Conservation (phyloP, 1,139 yeast genomes). For the Geotrichum fermentans region DNA sequence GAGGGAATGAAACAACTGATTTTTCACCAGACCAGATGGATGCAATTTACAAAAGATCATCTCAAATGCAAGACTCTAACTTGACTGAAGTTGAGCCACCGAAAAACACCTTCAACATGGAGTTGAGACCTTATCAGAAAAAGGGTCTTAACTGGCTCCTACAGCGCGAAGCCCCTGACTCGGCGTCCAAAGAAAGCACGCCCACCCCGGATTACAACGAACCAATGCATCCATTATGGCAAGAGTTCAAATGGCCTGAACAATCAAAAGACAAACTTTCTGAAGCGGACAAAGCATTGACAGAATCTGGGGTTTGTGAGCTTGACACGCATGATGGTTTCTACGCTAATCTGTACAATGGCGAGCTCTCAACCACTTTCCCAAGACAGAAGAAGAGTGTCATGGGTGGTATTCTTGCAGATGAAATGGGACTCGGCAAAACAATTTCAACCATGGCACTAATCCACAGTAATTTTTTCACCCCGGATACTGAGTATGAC, state of each 20-base stretch:
- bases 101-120: conserved; percentile 48
- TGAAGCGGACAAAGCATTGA: background rate
- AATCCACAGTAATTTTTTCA: conserved; percentile 45
- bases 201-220: conserved; percentile 41
- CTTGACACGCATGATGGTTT: conserved; percentile 37
- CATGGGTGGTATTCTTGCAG: conserved; percentile 90
- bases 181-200: conserved; percentile 42
- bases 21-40: conserved; percentile 69
- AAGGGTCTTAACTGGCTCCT: conserved; percentile 85
- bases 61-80: conserved; percentile 38
- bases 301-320: background rate
- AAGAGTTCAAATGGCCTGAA: conserved; percentile 68
- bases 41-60: conserved; percentile 64
- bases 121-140: conserved; percentile 66
- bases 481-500: conserved; percentile 18
- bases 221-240: conserved; percentile 83
- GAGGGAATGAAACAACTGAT: conserved; percentile 40
- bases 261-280: conserved; percentile 28
- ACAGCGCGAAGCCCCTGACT: conserved; percentile 47
- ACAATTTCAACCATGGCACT: conserved; percentile 80
- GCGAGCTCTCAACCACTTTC: conserved; percentile 64
- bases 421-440: conserved; percentile 95
- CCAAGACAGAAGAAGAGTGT: conserved; percentile 52
- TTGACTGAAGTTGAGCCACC: conserved; percentile 69
- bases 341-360: conserved; percentile 78